phyloP scores from a whole-genome alignment of 2,329 filamentous ascomycete species.

The Pseudogymnoascus sp. region DNA sequence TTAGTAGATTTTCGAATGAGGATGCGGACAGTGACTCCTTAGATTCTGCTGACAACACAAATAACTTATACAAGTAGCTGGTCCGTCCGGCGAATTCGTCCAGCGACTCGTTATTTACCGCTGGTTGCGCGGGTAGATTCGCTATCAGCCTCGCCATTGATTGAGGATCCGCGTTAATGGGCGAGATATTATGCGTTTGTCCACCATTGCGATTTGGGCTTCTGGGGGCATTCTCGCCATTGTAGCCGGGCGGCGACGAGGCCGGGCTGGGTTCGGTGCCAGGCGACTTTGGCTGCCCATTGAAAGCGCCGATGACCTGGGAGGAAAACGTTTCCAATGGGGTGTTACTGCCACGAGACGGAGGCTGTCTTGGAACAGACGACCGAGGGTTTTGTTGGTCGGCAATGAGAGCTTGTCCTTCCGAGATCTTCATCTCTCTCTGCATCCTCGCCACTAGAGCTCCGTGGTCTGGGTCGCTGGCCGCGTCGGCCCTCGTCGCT shows the following conservation, averaged over 20 bases:
- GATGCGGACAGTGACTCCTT: slow-evolving; percentile 58
- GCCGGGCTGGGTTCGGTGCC: not conserved
- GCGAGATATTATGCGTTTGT: not conserved
- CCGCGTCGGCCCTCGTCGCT: not conserved
- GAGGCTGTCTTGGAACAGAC: slow-evolving; percentile 22
- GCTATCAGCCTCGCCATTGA: not conserved
- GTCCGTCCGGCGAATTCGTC: slow-evolving; percentile 63
- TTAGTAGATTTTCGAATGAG: slow-evolving; percentile 58
- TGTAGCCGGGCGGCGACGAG: not conserved
- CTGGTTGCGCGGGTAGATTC: slow-evolving; percentile 14
- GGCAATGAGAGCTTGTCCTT: slow-evolving; percentile 31
- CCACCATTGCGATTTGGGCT: not conserved
- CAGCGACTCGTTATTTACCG: slow-evolving; percentile 58
- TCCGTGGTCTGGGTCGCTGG: slow-evolving; percentile 15
- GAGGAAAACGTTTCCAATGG: not conserved
- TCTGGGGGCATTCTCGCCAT: not conserved
- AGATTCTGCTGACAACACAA: slow-evolving; percentile 69
- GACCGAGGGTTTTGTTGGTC: slow-evolving; percentile 5
- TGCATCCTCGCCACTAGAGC: slow-evolving; percentile 12
- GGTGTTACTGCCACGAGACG: not conserved
- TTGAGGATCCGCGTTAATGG: slow-evolving; percentile 10
- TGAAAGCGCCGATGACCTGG: not conserved
- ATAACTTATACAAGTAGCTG: slow-evolving; percentile 66
- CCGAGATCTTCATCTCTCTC: slow-evolving; percentile 21
- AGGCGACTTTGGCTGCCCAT: not conserved